Evolutionary conservation across 768 basidiomycete genomes (phyloP).

Genomic region (Naganishia onofrii): DNA sequence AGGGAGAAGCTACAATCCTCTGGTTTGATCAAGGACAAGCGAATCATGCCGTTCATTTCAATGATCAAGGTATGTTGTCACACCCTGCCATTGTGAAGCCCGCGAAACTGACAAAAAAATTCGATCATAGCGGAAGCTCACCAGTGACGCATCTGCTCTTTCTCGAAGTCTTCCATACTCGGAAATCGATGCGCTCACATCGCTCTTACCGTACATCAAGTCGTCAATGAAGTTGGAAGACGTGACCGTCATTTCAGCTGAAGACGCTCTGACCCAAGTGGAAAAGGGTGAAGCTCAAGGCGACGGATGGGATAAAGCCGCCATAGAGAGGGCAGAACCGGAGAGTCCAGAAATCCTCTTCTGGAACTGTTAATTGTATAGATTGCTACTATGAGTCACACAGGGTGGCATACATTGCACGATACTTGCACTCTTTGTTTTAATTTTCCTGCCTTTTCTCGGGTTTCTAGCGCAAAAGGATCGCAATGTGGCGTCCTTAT

Average conservation of each 20-base stretch:
- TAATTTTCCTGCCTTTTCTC: background rate
- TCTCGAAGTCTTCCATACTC: slow-evolving; percentile 78
- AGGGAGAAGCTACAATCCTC: slow-evolving; percentile 64
- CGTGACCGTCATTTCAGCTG: slow-evolving; percentile 63
- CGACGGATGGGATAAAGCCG: slow-evolving; percentile 63
- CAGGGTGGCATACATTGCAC: background rate
- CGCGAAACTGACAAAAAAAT: background rate
- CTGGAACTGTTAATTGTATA: slow-evolving; percentile 58
- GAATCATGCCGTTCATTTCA: slow-evolving; percentile 90
- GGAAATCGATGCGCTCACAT: slow-evolving; percentile 68
- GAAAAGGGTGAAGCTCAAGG: slow-evolving; percentile 61
- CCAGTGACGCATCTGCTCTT: slow-evolving; percentile 70
- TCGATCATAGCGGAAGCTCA: slow-evolving; percentile 64
- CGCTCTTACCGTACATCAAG: slow-evolving; percentile 76
- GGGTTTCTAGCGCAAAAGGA: background rate
- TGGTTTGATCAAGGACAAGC: slow-evolving; percentile 92
- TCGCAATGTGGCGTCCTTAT: no score
- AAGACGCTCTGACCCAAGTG: slow-evolving; percentile 69
- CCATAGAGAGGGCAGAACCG: slow-evolving; percentile 84
- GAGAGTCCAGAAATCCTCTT: slow-evolving; percentile 83
- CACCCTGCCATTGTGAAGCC: background rate
- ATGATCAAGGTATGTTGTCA: slow-evolving; percentile 71
- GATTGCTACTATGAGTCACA: background rate
- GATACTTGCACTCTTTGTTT: background rate
- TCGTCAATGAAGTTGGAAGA: slow-evolving; percentile 54